Evolutionary conservation across 139 green algal species (phyloP).

Genomic region (Mesostigma viride): DNA sequence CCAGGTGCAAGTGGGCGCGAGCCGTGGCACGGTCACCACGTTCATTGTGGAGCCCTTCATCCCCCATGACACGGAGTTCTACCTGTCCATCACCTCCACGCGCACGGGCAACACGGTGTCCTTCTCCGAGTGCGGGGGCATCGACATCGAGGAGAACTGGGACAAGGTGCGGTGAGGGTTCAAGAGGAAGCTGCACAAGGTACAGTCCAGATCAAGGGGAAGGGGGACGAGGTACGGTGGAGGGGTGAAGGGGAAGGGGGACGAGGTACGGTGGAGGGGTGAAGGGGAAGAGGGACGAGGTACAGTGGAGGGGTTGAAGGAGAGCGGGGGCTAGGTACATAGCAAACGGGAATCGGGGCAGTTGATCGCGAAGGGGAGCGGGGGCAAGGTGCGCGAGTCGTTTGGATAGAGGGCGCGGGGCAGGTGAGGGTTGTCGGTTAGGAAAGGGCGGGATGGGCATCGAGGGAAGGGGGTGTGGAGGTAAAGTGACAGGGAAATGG

Average conservation of each 20-base stretch:
- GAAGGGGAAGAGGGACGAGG: not conserved
- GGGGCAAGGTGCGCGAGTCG: too few species aligned
- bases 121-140: constrained; percentile 63
- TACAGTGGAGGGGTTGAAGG: not conserved
- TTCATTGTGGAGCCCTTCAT: constrained; percentile 92
- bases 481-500: too few species aligned
- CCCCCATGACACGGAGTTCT: constrained; percentile 71
- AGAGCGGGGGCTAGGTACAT: not conserved
- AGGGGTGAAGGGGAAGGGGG: not conserved
- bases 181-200: not conserved
- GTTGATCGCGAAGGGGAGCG: too few species aligned
- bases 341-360: too few species aligned
- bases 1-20: constrained; percentile 51
- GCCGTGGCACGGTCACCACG: constrained; percentile 58
- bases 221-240: not conserved
- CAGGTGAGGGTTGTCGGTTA: too few species aligned
- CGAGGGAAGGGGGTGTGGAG: too few species aligned
- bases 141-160: constrained; percentile 93
- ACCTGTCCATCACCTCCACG: constrained; percentile 57
- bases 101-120: constrained; percentile 41
- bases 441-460: too few species aligned
- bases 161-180: constrained; percentile 51
- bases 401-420: too few species aligned
- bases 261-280: constrained; percentile 1
- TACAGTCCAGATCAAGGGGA: not conserved